Evolutionary conservation across 2,329 filamentous ascomycete species (phyloP).

Genomic region (Aspergillus amoenus): DNA sequence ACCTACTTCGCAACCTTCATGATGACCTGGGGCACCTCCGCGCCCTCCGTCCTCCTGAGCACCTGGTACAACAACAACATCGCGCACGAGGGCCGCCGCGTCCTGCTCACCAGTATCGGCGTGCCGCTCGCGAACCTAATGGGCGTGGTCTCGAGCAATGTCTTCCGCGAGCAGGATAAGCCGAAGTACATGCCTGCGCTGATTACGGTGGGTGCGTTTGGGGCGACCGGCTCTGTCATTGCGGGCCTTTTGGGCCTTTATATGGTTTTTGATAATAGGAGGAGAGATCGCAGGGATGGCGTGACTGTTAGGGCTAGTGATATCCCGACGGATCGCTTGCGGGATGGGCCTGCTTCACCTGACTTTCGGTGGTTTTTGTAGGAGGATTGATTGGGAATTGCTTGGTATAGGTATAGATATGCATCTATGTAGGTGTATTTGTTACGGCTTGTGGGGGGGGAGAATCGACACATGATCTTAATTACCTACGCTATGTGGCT

Average conservation of each 20-base stretch:
- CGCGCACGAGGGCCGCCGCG: slow-evolving; percentile 70
- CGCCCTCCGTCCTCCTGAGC: slow-evolving; percentile 66
- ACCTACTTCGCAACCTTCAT: slow-evolving; percentile 78
- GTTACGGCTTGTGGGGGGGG: no score
- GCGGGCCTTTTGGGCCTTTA: slow-evolving; percentile 59
- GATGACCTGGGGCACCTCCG: slow-evolving; percentile 79
- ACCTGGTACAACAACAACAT: slow-evolving; percentile 83
- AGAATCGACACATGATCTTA: no score
- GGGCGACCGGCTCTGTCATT: slow-evolving; percentile 57
- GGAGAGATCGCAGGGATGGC: slow-evolving; percentile 59
- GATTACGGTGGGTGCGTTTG: slow-evolving; percentile 54
- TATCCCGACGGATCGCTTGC: slow-evolving; percentile 56
- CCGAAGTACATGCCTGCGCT: slow-evolving; percentile 68
- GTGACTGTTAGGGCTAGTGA: slow-evolving; percentile 56
- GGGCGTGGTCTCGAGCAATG: slow-evolving; percentile 68
- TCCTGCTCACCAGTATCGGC: slow-evolving; percentile 68
- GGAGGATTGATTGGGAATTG: neutral
- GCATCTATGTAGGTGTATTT: no score
- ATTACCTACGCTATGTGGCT: no score
- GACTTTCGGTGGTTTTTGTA: slow-evolving; percentile 59
- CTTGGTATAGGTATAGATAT: no score
- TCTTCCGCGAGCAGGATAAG: slow-evolving; percentile 63
- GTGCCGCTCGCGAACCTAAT: slow-evolving; percentile 76
- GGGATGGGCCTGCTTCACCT: slow-evolving; percentile 53
- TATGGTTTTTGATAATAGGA: slow-evolving; percentile 65